Conservation (phyloP, 805 yeast species). For the Phaffomyces thermotolerans region DNA sequence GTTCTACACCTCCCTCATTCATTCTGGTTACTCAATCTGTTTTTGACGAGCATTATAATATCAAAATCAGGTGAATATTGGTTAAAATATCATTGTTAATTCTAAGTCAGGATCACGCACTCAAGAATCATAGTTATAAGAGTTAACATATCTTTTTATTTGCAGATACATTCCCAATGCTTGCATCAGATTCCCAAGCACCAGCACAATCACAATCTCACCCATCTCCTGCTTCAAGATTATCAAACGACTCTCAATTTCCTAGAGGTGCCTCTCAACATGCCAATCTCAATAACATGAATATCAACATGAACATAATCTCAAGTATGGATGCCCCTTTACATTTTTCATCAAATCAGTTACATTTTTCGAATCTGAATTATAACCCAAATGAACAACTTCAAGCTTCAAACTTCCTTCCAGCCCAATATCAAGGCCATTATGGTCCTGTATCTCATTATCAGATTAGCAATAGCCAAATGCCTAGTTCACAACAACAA, state of each 20-base stretch:
- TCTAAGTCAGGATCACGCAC: no score
- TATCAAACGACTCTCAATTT: neutral
- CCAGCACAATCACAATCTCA: neutral
- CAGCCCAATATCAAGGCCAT: slow-evolving; percentile 1
- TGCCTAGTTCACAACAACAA: neutral
- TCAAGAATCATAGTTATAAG: no score
- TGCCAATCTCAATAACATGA: neutral
- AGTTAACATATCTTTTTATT: no score
- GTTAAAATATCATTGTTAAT: no score
- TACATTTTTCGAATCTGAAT: neutral
- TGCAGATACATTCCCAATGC: neutral
- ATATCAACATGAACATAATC: neutral
- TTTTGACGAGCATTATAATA: no score
- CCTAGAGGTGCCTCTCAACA: neutral
- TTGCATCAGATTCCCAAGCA: neutral
- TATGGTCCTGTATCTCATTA: neutral
- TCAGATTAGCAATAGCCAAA: neutral
- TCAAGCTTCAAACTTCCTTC: slow-evolving; percentile 2
- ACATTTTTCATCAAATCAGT: slow-evolving; percentile 6
- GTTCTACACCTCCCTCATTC: no score
- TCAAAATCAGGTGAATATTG: no score
- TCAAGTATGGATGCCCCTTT: slow-evolving; percentile 1
- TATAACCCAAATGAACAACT: neutral
- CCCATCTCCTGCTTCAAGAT: neutral
- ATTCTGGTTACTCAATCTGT: no score